Base-by-base conservation (phyloP, 2,329 filamentous ascomycete species). In the Epichloe typhina region DNA sequence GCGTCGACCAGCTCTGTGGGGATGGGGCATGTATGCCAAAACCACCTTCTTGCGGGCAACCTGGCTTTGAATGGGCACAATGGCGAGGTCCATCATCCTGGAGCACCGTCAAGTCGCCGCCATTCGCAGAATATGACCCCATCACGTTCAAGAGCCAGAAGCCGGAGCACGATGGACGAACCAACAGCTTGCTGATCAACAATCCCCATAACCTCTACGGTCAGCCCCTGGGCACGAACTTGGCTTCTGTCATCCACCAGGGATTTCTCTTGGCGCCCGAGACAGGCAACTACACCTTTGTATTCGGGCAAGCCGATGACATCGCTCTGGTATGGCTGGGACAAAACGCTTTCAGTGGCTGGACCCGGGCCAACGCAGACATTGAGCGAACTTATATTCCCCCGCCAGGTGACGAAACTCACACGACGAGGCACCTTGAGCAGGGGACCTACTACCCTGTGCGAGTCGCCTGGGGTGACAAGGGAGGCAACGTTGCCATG, bases 41-140 rank as follows among this genome's bases (percentile, higher is more conserved):
- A 19, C 52, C 52, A 19, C 52, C 52, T 6, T 52, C 50, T 21
- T 54, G 52, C 50, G 52, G 52, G 31, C 50, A 54, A 41, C 50
- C 50, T 49, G 52, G 52, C 39, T 54, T 54, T 36, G 52, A 52
- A 44, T 54, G 52, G 52, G 52, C 52, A 47, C 46, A 54, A 36
- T 54, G 52, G 52, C 41, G 50, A 39, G 52, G 52, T 8, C 52
- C 52, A 4, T 35, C 33, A 17, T 43, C 50, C 6, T 54, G 52
- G 52, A 47, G 50, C 13, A 45, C n/a, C 23, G 52, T 54, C 42
- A 54, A 52, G 47, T 54, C 52, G 17, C 52, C 52, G 23, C 50
- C 52, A n/a, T 54, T 54, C 35, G 42, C 46, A 42, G 52, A 54
- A 21, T 54, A 39, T 47, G 50, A 54, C 21, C 52, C 52, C 17